Evolutionary conservation across 345 rosid genomes (phyloP), one percentile per base, ranked within the genome.

Genomic region (Populus deltoides): DNA sequence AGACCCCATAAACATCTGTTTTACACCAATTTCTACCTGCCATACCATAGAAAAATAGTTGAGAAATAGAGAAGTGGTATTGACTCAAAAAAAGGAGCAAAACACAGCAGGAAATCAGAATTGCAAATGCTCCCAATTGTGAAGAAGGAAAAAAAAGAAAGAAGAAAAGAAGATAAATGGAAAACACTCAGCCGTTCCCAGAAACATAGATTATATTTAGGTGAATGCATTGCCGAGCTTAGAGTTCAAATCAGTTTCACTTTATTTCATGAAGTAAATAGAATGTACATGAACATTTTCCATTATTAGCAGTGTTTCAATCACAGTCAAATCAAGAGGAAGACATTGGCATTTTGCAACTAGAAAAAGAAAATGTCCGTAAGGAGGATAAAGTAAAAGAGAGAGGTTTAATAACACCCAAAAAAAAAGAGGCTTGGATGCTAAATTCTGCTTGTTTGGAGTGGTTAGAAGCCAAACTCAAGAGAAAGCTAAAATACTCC

Each of bases 11-110:
- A 91, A 91, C 8, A 79, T 10, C 81, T 96, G 99, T 79, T 79
- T 89, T 43, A 90, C 77, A 70, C 91, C 95, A 79, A 93, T 91
- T 82, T 96, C 97, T 78, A 92, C 94, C 99, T 96, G 92, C 81
- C 82, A 87, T 66, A 74, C 31, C 29, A 73, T 49, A 78, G 66
- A 66, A 78, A 41, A 69, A 82, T 77, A 39, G 10, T 10, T 39
- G 6, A 15, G 20, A 12, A 22, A 72, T 22, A 71, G 38, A 66
- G 68, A 33, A 66, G 45, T 41, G 45, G 45, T 41, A 1, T 41
- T 41, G 45, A 41, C 45, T 41, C 12, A 2, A 41, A 41, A 70
- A 41, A 41, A 41, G 45, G 45, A 41, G 45, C 45, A 41, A 2
- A 41, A 41, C 11, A 12, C 12, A 41, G 15, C 45, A 41, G 45